Percentiles rank a stretch among this genome's conserved stretches.
These are phyloP conservation scores for Mimosa pudica DNA, from an alignment of 306 rosid species.

Conservation along the genomic window DNA sequence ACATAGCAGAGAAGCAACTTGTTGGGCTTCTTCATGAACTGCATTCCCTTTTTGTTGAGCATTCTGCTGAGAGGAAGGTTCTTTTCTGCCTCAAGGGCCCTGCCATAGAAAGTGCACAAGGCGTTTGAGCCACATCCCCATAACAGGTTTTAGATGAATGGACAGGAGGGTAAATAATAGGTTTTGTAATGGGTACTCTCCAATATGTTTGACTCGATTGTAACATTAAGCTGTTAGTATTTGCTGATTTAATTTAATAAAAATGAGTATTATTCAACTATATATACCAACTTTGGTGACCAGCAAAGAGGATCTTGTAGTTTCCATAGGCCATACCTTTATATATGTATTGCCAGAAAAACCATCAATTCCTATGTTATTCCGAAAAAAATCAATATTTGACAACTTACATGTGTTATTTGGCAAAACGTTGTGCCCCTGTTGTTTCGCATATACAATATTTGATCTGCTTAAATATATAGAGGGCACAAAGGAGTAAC, in stretches of 20 bases:
- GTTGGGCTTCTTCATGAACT: constrained; percentile 85
- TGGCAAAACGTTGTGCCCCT: too few relatives aligned
- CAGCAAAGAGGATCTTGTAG: too few relatives aligned
- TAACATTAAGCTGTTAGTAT: too few relatives aligned
- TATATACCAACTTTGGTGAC: too few relatives aligned
- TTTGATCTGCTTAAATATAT: not conserved
- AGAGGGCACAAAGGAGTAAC: constrained; percentile 3
- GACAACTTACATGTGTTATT: too few relatives aligned
- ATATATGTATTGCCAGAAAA: not conserved
- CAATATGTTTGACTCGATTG: too few relatives aligned
- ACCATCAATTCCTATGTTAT: not conserved
- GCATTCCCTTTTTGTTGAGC: constrained; percentile 78
- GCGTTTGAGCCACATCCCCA: constrained; percentile 70
- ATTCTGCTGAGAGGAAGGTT: constrained; percentile 83
- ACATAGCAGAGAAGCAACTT: constrained; percentile 74
- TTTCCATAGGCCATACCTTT: not conserved
- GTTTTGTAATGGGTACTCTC: too few relatives aligned
- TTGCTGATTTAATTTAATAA: too few relatives aligned
- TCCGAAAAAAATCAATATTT: too few relatives aligned
- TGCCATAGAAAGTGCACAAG: constrained; percentile 88
- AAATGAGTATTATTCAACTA: too few relatives aligned
- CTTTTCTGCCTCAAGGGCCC: constrained; percentile 75
- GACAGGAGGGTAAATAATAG: too few relatives aligned
- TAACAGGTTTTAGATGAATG: too few relatives aligned
- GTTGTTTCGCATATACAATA: not conserved